A percentile compares a stretch with the other conserved stretches of the same genome.
Conservation (phyloP, 2,329 filamentous ascomycete species). For the Botryotinia calthae region DNA sequence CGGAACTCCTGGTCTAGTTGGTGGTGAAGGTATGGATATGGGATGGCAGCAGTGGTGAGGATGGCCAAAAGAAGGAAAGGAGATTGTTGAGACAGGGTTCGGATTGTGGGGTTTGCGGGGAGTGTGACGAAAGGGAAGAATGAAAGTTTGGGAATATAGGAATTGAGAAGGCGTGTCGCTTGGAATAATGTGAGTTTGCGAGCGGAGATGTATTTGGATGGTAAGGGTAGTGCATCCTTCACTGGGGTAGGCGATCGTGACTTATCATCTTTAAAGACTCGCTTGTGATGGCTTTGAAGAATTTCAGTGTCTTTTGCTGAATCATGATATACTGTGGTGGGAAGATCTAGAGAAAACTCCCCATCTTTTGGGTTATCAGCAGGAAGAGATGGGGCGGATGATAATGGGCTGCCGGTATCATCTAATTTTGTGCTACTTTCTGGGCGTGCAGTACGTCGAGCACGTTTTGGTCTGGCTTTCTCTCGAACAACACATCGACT, state of each 20-base stretch:
- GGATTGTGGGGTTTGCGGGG: conserved; percentile 29
- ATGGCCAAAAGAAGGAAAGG: conserved; percentile 36
- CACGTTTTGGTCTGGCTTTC: conserved; percentile 35
- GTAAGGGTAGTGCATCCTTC: not conserved
- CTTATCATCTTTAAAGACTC: conserved; percentile 26
- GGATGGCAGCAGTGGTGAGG: conserved; percentile 31
- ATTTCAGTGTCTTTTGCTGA: conserved; percentile 25
- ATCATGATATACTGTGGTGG: conserved; percentile 28
- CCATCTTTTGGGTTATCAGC: conserved; percentile 9
- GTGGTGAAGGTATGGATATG: conserved; percentile 30
- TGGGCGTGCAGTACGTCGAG: conserved; percentile 22
- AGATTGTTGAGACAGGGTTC: conserved; percentile 29
- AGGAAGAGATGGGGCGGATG: not conserved
- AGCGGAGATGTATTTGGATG: conserved; percentile 24
- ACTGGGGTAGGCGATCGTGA: conserved; percentile 1
- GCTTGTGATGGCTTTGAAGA: conserved; percentile 31
- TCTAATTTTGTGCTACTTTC: not conserved
- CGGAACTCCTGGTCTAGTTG: conserved; percentile 36
- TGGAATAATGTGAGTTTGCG: conserved; percentile 30
- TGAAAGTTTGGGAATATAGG: conserved; percentile 24
- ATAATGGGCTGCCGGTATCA: not conserved
- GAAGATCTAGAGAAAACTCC: conserved; percentile 34
- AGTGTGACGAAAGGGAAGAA: conserved; percentile 37
- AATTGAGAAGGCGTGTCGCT: conserved; percentile 30
- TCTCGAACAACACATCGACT: conserved; percentile 32